Base-by-base conservation (phyloP, 371 early-diverging fungal species). In the Entomophthora muscae region DNA sequence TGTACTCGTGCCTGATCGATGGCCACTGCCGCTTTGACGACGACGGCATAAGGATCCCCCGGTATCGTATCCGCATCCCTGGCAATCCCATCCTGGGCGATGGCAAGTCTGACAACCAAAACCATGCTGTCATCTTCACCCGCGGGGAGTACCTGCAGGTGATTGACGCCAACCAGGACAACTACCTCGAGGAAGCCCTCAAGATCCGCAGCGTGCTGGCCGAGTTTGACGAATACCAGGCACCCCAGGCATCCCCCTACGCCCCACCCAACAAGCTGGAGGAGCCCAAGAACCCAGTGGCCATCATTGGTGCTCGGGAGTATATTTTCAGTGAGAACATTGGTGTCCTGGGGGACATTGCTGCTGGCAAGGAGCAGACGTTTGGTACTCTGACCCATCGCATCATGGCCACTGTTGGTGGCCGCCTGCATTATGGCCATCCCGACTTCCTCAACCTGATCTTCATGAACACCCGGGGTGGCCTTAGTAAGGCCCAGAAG, bases 121-220 rank as follows among this genome's bases (percentile, higher is more conserved):
- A 92, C 70, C 86, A 85, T 63, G 80, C 88, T 24, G 76, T 91
- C 52, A 83, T 90, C 61, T 93, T 86, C 65, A 82, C 83, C 30
- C 87, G 94, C 24, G 94, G 91, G 55, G 90, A 90, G 70, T 87
- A 87, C 59, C 57, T 86, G 32, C 88, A 90, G 72, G 71, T 93
- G 29, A 77, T 93, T 31, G 94, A 92, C 69, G 91, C 93, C 24
- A 93, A 93, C 67, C 91, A 91, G 74, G 94, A 93, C 70, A 86
- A 92, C 70, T 92, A 92, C 67, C 76, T 89, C 12, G 89, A 88
- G 65, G 93, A 93, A 74, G 82, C 85, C 33, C 75, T 92, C 67
- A 93, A 93, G 76, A 84, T 93, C 66, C 78, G 90, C 12, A 87
- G 85, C 66, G 78, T 91, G 0, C 77, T 91, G 1, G 87, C 86